phyloP scores from a whole-genome alignment of 305 asterid genomes.

The Andrographis paniculata region DNA sequence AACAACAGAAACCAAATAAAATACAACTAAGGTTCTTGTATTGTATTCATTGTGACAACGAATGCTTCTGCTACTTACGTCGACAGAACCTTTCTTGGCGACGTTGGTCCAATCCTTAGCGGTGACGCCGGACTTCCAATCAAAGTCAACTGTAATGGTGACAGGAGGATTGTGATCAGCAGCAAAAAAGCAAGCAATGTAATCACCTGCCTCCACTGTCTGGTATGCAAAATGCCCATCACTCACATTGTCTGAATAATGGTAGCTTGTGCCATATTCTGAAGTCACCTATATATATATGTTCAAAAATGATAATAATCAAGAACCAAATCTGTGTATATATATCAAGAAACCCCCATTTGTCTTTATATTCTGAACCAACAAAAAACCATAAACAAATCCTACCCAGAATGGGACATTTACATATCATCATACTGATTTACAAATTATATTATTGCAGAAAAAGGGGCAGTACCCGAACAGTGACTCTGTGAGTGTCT shows the following conservation, averaged over 20 bases:
- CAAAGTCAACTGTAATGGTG: conserved; percentile 62
- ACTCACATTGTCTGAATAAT: conserved; percentile 48
- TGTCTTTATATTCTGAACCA: too few species aligned
- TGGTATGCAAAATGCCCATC: conserved; percentile 76
- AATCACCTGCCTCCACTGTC: conserved; percentile 68
- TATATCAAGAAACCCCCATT: too few species aligned
- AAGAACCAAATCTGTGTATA: neutral
- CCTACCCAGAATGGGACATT: too few species aligned
- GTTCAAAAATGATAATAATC: neutral
- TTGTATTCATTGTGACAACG: neutral
- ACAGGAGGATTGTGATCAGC: conserved; percentile 47
- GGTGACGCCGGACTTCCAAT: conserved; percentile 85
- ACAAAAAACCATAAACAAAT: neutral
- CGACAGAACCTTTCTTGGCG: conserved; percentile 81
- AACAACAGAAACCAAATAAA: neutral
- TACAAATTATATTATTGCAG: too few species aligned
- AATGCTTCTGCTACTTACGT: conserved; percentile 23
- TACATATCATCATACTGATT: neutral
- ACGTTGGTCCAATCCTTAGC: conserved; percentile 80
- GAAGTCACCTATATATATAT: conserved; percentile 55
- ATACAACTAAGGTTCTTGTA: neutral
- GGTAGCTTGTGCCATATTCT: conserved; percentile 55
- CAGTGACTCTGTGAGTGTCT: conserved; percentile 64
- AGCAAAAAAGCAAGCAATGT: conserved; percentile 78
- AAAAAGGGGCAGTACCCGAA: conserved; percentile 33